phyloP scores from a whole-genome alignment of 371 early-diverging fungal species.

The Amoeboaphelidium occidentale region DNA sequence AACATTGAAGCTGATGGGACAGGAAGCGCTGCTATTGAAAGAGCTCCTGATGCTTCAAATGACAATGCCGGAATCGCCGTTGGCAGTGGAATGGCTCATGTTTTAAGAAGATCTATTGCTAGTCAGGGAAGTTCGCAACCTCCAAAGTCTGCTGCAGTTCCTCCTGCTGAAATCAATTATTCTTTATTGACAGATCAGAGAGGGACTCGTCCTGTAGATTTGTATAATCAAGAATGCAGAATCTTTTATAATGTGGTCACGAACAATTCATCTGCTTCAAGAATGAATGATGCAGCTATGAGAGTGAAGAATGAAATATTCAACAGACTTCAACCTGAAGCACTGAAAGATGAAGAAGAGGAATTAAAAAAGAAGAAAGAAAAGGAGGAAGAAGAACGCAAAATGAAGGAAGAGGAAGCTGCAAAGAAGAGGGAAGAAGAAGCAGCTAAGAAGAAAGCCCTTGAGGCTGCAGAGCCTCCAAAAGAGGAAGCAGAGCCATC shows the following conservation, averaged over 20 bases:
- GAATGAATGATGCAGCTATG: not conserved
- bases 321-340: not conserved
- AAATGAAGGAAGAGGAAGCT: slow-evolving; percentile 1
- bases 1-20: not conserved
- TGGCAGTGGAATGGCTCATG: too few relatives aligned
- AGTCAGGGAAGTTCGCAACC: too few relatives aligned
- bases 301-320: not conserved
- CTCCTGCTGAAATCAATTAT: too few relatives aligned
- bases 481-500: slow-evolving; percentile 16
- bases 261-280: not conserved
- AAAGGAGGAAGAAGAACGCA: slow-evolving; percentile 20
- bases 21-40: too few relatives aligned
- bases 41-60: too few relatives aligned
- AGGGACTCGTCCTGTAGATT: too few relatives aligned
- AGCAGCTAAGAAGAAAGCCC: not conserved
- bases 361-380: not conserved
- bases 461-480: slow-evolving; percentile 5
- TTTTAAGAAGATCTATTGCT: too few relatives aligned
- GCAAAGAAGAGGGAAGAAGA: not conserved
- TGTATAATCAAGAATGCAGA: too few relatives aligned
- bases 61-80: too few relatives aligned
- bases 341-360: slow-evolving; percentile 1
- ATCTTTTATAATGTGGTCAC: too few relatives aligned
- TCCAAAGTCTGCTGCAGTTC: too few relatives aligned
- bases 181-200: too few relatives aligned